Evolutionary conservation across 306 rosid species (phyloP).

Genomic region (Rosa persica): DNA sequence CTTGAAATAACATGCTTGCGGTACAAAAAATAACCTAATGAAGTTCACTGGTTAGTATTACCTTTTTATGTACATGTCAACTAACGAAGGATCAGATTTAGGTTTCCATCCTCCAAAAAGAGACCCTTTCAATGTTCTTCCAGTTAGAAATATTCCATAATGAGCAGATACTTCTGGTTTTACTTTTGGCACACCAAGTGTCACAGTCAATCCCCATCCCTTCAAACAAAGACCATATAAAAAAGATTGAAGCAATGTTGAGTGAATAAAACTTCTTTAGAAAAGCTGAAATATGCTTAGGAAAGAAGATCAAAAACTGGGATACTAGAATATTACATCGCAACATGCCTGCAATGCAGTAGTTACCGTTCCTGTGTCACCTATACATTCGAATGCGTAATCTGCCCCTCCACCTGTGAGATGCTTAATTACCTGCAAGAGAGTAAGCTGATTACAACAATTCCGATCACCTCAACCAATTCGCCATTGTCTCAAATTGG

Average conservation of each 20-base stretch:
- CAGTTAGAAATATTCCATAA: constrained; percentile 61
- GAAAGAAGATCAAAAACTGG: neutral
- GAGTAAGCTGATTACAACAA: constrained; percentile 16
- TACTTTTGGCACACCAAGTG: constrained; percentile 89
- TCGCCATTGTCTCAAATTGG: neutral
- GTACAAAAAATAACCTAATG: neutral
- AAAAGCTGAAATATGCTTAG: constrained; percentile 14
- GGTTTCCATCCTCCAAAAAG: constrained; percentile 98
- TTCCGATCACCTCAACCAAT: neutral
- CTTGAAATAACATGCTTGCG: neutral
- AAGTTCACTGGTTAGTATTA: constrained; percentile 20
- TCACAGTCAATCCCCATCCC: constrained; percentile 96
- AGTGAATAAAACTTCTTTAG: constrained; percentile 12
- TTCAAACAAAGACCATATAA: constrained; percentile 26
- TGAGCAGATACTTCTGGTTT: constrained; percentile 86
- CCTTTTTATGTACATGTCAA: constrained; percentile 88
- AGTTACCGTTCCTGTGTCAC: constrained; percentile 84
- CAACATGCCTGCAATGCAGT: constrained; percentile 92
- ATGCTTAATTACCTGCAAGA: constrained; percentile 67
- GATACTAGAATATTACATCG: constrained; percentile 53
- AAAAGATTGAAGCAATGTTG: constrained; percentile 15
- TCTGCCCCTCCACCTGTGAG: constrained; percentile 95
- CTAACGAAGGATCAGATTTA: constrained; percentile 85
- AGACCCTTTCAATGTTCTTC: constrained; percentile 90
- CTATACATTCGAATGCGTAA: constrained; percentile 87